Percentiles rank a stretch among this genome's conserved stretches.
Evolutionary conservation across 2,329 filamentous ascomycete species (phyloP).

Genomic region (Teratosphaeria gauchensis): DNA sequence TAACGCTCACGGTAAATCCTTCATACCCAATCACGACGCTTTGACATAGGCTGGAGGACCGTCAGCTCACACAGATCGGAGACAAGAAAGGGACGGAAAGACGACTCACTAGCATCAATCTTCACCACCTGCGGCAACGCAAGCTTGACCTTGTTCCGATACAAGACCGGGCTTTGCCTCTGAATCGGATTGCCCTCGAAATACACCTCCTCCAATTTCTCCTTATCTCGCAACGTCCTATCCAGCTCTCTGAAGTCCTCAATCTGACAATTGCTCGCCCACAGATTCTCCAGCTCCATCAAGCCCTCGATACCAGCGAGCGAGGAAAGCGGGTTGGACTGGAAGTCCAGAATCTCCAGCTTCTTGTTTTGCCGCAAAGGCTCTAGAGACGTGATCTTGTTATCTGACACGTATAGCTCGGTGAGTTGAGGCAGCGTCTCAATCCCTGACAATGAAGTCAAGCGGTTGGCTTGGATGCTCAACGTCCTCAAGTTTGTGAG

Average conservation of each 20-base stretch:
- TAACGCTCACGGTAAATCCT: not conserved
- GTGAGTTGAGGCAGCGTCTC: constrained; percentile 66
- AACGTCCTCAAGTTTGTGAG: constrained; percentile 76
- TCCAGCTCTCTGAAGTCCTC: constrained; percentile 75
- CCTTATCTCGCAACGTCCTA: constrained; percentile 65
- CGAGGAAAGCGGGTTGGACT: constrained; percentile 71
- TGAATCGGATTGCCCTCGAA: constrained; percentile 94
- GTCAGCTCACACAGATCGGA: not conserved
- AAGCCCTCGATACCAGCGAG: constrained; percentile 63
- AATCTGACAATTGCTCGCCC: constrained; percentile 85
- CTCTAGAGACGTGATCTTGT: constrained; percentile 67
- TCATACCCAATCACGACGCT: not conserved
- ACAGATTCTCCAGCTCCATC: constrained; percentile 72
- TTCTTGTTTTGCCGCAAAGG: constrained; percentile 49
- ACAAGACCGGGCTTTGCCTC: constrained; percentile 65
- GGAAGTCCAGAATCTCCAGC: constrained; percentile 76
- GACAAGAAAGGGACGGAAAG: not conserved
- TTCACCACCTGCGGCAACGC: constrained; percentile 80
- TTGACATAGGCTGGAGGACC: not conserved
- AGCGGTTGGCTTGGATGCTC: constrained; percentile 90
- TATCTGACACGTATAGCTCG: constrained; percentile 93
- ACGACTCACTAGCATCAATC: constrained; percentile 88
- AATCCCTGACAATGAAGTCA: constrained; percentile 68
- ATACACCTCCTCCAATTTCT: constrained; percentile 78
- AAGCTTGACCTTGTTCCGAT: constrained; percentile 85